Conservation (phyloP, 768 basidiomycete genomes). For the Dentipellis sp. region DNA sequence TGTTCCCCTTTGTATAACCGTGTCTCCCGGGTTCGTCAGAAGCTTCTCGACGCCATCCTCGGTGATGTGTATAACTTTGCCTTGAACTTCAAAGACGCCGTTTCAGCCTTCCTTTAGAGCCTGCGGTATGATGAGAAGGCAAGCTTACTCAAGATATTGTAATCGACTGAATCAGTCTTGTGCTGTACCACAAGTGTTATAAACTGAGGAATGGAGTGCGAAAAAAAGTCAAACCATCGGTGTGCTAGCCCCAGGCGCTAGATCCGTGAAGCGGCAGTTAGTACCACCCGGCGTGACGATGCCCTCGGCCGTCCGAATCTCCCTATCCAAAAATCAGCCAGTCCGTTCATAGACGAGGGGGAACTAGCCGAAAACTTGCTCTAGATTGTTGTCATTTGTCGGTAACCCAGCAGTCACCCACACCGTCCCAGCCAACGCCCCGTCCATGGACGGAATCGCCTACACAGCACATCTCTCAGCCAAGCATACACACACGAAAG, state of each 20-base stretch:
- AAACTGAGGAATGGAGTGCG: conserved; percentile 21
- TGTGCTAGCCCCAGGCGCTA: conserved; percentile 40
- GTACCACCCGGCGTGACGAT: conserved; percentile 36
- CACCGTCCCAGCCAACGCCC: conserved; percentile 11
- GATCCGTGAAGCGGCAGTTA: conserved; percentile 42
- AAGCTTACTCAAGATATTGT: conserved; percentile 45
- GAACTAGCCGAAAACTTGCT: conserved; percentile 19
- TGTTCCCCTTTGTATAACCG: conserved; percentile 47
- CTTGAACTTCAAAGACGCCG: conserved; percentile 32
- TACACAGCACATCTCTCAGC: too few species aligned
- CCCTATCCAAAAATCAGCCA: too few species aligned
- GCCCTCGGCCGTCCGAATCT: conserved; percentile 24
- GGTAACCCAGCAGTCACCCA: conserved; percentile 47
- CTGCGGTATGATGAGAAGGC: too few species aligned
- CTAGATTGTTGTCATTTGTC: conserved; percentile 43
- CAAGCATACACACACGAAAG: too few species aligned
- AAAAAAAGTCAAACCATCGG: conserved; percentile 32
- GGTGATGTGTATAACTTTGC: conserved; percentile 44
- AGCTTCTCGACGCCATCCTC: conserved; percentile 47
- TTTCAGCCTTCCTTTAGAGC: not conserved
- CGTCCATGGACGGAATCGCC: not conserved
- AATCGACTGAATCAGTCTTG: conserved; percentile 49
- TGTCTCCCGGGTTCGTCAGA: conserved; percentile 46
- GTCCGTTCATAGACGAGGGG: conserved; percentile 22
- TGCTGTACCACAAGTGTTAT: conserved; percentile 18